Base-by-base conservation (phyloP, 805 yeast species). In the Candida xiaguanensis region DNA sequence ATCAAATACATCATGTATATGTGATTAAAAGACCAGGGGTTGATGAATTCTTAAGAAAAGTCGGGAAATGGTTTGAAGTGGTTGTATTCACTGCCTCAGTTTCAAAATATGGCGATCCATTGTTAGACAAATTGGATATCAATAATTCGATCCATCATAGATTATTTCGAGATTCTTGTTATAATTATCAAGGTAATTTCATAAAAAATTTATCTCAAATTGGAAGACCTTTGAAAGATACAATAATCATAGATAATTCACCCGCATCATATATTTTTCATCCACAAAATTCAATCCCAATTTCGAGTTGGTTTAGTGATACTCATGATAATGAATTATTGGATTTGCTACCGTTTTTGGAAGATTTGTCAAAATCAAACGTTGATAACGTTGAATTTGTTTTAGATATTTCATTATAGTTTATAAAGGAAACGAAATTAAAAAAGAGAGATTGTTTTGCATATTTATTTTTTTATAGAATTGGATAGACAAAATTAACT, bases 211-310 rank as follows among this genome's bases (percentile, higher is more conserved):
- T 93, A 49, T 82, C 95, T 5, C 97, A 88, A 61, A 79, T 93
- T 51, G 99, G 99, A 9, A 74, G 99, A 53, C 96, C 96, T 2
- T 68, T 93, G 45, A 66, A 75, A 41, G 95, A 89, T 49, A 70
- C 85, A 31, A 89, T 93, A 41, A 93, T 93, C 49, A 80, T 93
- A 48, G 99, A 93, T 67, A 93, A 93, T 63, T 90, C 98, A 2
- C 98, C 99, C 1, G 96, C 98, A 3, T 87, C 96, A n/a, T 93
- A 93, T 63, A 82, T 91, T 41, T 86, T 93, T 72, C 98, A 93
- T 58, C 99, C 99, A 15, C 95, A 88, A 61, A 96, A 93, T 66
- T 95, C 98, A 7, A 84, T 93, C 20, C 99, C 99, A 17, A 86
- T 93, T 20, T 86, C 96, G 49, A 82, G 93, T 59, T 93, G 99